Percentiles rank a stretch among this genome's conserved stretches.
Conservation (phyloP, 768 basidiomycete genomes). For the Leucocoprinus birnbaumii region DNA sequence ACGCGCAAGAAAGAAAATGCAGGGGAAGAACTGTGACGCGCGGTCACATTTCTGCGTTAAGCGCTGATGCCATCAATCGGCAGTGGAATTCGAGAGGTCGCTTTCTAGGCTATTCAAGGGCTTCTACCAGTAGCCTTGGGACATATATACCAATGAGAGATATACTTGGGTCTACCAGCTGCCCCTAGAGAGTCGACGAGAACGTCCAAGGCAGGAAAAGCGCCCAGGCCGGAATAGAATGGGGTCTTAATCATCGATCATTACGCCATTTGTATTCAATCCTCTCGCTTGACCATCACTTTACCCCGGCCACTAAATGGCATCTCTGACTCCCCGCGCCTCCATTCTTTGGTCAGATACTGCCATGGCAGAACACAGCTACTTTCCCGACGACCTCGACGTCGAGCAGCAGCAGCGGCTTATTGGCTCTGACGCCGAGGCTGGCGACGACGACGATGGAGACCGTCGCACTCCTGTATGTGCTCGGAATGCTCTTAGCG, state of each 20-base stretch:
- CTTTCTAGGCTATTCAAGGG: not conserved
- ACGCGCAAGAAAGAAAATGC: not conserved
- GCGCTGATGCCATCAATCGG: not conserved
- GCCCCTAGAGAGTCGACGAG: no score
- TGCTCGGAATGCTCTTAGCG: not conserved
- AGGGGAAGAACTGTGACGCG: not conserved
- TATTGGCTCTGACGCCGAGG: conserved; percentile 23
- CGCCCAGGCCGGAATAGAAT: no score
- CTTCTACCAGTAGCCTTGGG: not conserved
- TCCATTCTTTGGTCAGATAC: conserved; percentile 14
- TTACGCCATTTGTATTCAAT: not conserved
- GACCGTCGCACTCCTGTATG: conserved; percentile 43
- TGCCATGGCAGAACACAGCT: conserved; percentile 27
- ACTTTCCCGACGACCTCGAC: conserved; percentile 36
- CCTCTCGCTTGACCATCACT: not conserved
- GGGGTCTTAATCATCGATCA: not conserved
- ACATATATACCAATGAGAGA: no score
- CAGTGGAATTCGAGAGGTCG: not conserved
- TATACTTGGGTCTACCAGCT: no score
- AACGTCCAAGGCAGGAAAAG: no score
- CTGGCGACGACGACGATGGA: conserved; percentile 38
- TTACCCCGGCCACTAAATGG: conserved; percentile 4
- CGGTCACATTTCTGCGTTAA: no score
- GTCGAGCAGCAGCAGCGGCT: conserved; percentile 33
- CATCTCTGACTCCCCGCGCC: conserved; percentile 15